Evolutionary conservation across 1,284 basidiomycete species (phyloP), one percentile per base, ranked within the genome.

Genomic region (Cryptococcus jaspeensis): DNA sequence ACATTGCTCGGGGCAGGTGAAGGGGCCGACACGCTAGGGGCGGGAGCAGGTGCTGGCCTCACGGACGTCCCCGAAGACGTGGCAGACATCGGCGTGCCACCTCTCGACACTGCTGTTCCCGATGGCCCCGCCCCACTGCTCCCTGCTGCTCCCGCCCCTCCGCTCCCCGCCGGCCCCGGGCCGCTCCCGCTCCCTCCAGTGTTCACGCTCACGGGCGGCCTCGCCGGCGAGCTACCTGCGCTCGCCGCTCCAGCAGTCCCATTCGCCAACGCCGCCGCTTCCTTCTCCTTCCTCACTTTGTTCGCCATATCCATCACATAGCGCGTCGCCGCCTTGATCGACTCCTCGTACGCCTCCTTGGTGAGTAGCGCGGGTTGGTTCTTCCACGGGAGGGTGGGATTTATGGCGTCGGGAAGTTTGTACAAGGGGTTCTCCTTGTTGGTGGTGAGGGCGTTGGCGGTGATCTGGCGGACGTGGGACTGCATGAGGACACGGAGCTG

Each of bases 351-450:
- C 11, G 42, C 55, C 22, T 61, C 64, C 23, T 55, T 56, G 37
- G 47, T 52, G 32, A 64, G 51, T 5, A 66, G 38, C 12, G 62
- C 52, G 20, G 56, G 55, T 39, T 37, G 40, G 15, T 50, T 55
- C 7, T 52, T 50, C 39, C 36, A 64, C 13, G 64, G 52, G 40
- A 61, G 32, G 2, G 60, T 52, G 2, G 62, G 60, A 51, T 66
- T 53, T 18, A 66, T 56, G 25, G 56, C 54, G 2, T 49, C 47
- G 53, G 48, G 59, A 28, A 66, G 44, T 43, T 37, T 42, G 3
- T 59, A 44, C 4, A 66, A 49, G 3, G 62, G 62, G 44, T 66
- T 64, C 9, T 58, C 55, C 38, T 53, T 36, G 35, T 39, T 35
- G 18, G 35, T 40, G 5, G 43, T 22, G 18, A 61, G 28, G 5